A percentile compares a stretch with the other conserved stretches of the same genome.
Evolutionary conservation across 441 rosid genomes (phyloP).

Genomic region (Pelargonium myrrhifolium): DNA sequence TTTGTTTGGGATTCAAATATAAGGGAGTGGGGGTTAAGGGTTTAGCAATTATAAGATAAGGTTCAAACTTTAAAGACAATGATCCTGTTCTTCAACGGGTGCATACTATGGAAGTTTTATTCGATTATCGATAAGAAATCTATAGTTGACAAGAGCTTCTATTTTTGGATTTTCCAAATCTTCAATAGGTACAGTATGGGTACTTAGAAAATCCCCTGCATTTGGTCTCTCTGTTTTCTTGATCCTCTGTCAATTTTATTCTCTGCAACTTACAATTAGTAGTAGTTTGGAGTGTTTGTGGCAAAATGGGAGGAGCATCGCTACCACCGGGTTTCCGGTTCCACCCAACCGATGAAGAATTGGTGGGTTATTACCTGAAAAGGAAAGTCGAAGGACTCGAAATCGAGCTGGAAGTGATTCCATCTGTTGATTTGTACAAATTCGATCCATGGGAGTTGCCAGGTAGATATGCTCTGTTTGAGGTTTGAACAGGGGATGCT

Average conservation of each 20-base stretch:
- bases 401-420: slow-evolving; percentile 81
- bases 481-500: neutral
- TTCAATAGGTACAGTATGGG: slow-evolving; percentile 51
- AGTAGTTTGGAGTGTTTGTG: neutral
- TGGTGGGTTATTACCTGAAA: slow-evolving; percentile 26
- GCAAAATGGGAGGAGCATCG: slow-evolving; percentile 51
- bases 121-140: slow-evolving; percentile 49
- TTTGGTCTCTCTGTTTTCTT: neutral
- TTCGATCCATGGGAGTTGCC: slow-evolving; percentile 94
- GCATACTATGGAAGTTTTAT: slow-evolving; percentile 50
- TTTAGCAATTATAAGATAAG: slow-evolving; percentile 24
- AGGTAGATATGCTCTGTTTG: slow-evolving; percentile 25
- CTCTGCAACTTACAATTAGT: neutral
- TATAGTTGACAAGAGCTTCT: slow-evolving; percentile 50
- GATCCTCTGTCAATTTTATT: neutral
- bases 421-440: slow-evolving; percentile 67
- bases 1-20: slow-evolving; percentile 13
- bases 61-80: slow-evolving; percentile 36
- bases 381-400: slow-evolving; percentile 48
- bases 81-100: slow-evolving; percentile 39
- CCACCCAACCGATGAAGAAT: slow-evolving; percentile 27
- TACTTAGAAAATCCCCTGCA: slow-evolving; percentile 23
- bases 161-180: slow-evolving; percentile 90
- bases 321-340: slow-evolving; percentile 74
- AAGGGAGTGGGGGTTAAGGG: slow-evolving; percentile 18